A percentile compares a stretch with the other conserved stretches of the same genome.
These are phyloP conservation scores for Cryptosporidium parvum DNA, from an alignment of 169 alveolate genomes.

Conservation along the genomic window DNA sequence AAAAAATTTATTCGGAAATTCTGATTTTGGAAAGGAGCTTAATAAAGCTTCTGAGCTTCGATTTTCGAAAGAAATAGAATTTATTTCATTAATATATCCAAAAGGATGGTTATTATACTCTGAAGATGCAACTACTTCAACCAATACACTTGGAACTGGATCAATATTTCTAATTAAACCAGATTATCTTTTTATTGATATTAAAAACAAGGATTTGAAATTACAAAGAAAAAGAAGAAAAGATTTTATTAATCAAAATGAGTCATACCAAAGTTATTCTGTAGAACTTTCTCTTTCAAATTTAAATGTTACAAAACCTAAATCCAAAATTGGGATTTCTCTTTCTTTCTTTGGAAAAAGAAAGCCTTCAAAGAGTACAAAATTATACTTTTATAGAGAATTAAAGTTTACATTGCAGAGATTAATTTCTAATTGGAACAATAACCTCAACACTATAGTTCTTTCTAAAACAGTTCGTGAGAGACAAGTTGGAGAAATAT, in stretches of 20 bases:
- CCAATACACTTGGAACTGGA: slow-evolving; percentile 46
- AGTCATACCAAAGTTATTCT: neutral
- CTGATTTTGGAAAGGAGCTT: neutral
- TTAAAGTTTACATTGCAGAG: slow-evolving; percentile 23
- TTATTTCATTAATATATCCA: slow-evolving; percentile 27
- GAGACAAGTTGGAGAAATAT: slow-evolving; percentile 1
- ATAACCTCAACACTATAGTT: neutral
- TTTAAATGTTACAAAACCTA: neutral
- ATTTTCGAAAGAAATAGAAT: slow-evolving; percentile 14
- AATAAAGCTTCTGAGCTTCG: neutral
- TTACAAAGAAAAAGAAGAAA: neutral
- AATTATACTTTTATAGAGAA: slow-evolving; percentile 23
- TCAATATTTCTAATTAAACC: slow-evolving; percentile 65
- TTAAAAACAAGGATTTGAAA: neutral
- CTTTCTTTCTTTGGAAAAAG: slow-evolving; percentile 67
- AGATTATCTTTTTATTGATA: slow-evolving; percentile 37
- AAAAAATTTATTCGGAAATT: slow-evolving; percentile 7
- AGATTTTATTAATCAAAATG: neutral
- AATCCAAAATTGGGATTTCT: slow-evolving; percentile 37
- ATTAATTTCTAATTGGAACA: slow-evolving; percentile 10
- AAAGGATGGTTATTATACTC: slow-evolving; percentile 54
- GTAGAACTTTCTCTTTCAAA: neutral
- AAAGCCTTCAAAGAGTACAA: slow-evolving; percentile 57
- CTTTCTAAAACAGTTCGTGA: neutral
- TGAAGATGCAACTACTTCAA: slow-evolving; percentile 54